Base-by-base conservation (phyloP, 345 rosid genomes). In the Noccaea bulbosa region DNA sequence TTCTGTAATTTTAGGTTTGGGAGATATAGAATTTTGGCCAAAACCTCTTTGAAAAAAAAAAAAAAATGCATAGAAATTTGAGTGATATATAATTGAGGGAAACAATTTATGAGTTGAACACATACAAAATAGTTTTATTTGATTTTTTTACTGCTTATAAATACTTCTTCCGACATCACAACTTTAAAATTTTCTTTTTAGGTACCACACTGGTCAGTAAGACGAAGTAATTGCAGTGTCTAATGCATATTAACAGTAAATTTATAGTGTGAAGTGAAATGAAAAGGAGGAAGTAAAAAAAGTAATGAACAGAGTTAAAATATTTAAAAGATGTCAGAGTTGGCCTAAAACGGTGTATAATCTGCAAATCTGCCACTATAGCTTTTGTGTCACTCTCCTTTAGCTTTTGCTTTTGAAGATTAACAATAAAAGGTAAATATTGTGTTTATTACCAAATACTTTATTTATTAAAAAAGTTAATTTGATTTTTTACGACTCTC, bases 261-360 rank as follows among this genome's bases (percentile, higher is more conserved):
- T 5, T 32, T 43, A 17, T 48, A 56, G 50, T 44, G 54, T 67
- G 48, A 44, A 49, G n/a, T 22, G n/a, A 49, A 55, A 20, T 16
- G 27, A 17, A 30, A 63, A 49, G 11, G 20, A 33, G 20, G 56
- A 57, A 48, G 61, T 63, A 49, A 48, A 56, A 70, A 74, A 62
- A 32, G 71, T 76, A 56, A 64, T 48, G 43, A 45, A 15, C 7
- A 32, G 67, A 34, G 79, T 70, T 64, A 57, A 56, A 46, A 39
- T 10, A 53, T 8, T 68, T 35, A 41, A 76, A 64, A 38, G 8
- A 50, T 76, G 79, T 76, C 79, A 70, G 79, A 57, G 71, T 59
- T 78, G 78, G 71, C 81, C 69, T 51, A 41, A 71, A 71, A 71
- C 81, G 75, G 80, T 70, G 55, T 50, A 76, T 72, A 65, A 72